Conservation (phyloP, 2,329 filamentous ascomycete genomes). For the Ophiostoma tasmaniense region DNA sequence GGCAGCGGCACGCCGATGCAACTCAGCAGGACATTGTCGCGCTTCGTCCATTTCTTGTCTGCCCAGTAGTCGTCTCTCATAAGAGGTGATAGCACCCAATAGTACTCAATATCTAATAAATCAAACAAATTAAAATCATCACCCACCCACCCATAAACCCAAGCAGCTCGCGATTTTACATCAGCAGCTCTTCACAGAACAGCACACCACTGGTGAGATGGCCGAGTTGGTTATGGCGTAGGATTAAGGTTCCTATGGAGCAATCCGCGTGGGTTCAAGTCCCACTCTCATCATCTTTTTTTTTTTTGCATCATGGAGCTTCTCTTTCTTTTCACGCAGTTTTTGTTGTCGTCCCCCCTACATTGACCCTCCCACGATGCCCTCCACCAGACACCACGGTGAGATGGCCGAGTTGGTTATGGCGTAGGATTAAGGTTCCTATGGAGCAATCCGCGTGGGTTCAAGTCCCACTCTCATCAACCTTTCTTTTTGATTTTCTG, state of each 20-base stretch:
- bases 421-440: constrained; percentile 11
- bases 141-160: background rate
- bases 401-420: constrained; percentile 11
- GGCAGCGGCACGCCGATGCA: background rate
- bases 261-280: constrained; percentile 12
- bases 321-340: too few relatives aligned
- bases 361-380: background rate
- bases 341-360: background rate
- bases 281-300: constrained; percentile 9
- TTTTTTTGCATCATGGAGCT: background rate
- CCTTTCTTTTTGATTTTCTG: background rate
- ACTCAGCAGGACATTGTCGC: too few relatives aligned
- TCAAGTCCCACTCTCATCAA: constrained; percentile 12
- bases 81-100: too few relatives aligned
- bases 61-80: too few relatives aligned
- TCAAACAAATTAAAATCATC: too few relatives aligned
- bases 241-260: constrained; percentile 13
- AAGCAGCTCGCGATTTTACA: background rate
- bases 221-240: constrained; percentile 9
- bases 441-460: constrained; percentile 11
- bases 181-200: background rate
- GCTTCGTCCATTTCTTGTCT: too few relatives aligned
- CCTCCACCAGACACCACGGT: background rate
- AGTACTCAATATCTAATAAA: too few relatives aligned
- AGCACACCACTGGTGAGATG: constrained; percentile 4